These are phyloP conservation scores for Colletotrichum orbiculare DNA, from an alignment of 2,329 filamentous ascomycete species.

Conservation along the genomic window DNA sequence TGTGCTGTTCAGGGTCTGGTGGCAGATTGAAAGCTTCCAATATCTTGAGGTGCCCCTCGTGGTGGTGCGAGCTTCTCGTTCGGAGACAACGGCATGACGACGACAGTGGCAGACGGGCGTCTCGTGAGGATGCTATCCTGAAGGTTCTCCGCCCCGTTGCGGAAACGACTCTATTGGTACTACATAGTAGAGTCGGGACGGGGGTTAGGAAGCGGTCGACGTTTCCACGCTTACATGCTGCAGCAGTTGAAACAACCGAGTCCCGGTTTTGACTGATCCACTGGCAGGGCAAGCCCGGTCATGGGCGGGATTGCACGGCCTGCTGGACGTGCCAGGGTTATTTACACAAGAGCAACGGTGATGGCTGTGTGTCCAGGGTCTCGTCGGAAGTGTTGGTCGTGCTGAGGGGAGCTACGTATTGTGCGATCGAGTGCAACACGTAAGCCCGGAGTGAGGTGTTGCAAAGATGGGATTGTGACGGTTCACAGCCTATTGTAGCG, in stretches of 20 bases:
- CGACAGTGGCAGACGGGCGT: conserved; percentile 12
- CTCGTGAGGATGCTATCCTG: conserved; percentile 4
- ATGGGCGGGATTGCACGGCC: conserved; percentile 21
- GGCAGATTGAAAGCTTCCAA: conserved; percentile 23
- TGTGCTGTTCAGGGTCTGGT: conserved; percentile 29
- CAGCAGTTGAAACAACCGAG: conserved; percentile 31
- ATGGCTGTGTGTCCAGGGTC: too few relatives aligned
- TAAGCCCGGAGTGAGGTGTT: conserved; percentile 5
- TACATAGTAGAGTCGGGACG: conserved; percentile 15
- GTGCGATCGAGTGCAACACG: conserved; percentile 13
- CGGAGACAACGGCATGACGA: conserved; percentile 28
- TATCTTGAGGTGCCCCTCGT: background rate
- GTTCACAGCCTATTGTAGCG: background rate
- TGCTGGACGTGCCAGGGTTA: conserved; percentile 9
- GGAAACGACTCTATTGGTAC: background rate
- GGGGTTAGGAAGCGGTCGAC: conserved; percentile 29
- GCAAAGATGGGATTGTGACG: background rate
- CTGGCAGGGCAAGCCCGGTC: conserved; percentile 27
- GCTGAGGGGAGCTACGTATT: conserved; percentile 5
- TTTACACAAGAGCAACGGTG: background rate
- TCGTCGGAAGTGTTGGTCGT: conserved; percentile 5
- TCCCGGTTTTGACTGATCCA: conserved; percentile 29
- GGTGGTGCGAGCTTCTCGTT: conserved; percentile 1
- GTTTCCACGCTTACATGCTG: conserved; percentile 22
- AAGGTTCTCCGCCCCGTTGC: conserved; percentile 1